phyloP scores from a whole-genome alignment of 2,329 filamentous ascomycete species.

The Didymella exigua region DNA sequence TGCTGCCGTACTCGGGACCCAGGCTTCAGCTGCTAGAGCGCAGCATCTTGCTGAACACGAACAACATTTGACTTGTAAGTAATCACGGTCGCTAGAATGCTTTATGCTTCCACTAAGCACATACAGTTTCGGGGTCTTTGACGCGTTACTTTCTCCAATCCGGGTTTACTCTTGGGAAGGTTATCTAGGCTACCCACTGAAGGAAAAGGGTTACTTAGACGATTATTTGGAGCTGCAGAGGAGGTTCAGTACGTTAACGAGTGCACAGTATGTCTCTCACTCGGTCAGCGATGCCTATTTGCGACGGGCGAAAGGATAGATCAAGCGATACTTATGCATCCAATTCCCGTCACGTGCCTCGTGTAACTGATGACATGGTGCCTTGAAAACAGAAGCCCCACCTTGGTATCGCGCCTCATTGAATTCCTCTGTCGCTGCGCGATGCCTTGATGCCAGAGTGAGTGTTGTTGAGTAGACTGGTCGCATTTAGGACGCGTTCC shows the following conservation, averaged over 20 bases:
- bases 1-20: not conserved
- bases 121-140: not conserved
- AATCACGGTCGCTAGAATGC: not conserved
- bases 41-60: not conserved
- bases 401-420: not conserved
- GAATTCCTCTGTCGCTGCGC: no score
- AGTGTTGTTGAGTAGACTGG: not conserved
- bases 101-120: not conserved
- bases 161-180: not conserved
- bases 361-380: no score
- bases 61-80: not conserved
- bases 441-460: no score
- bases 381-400: no score
- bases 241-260: not conserved
- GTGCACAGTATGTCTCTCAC: not conserved
- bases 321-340: no score
- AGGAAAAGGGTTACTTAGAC: not conserved
- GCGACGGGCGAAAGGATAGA: not conserved
- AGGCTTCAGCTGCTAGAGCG: not conserved
- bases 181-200: not conserved
- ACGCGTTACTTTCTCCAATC: not conserved
- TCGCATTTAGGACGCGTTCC: not conserved
- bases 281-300: not conserved
- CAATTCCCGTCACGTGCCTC: no score
- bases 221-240: not conserved